These are phyloP conservation scores for Moniliella sp. DNA, from an alignment of 1,284 basidiomycete genomes.

Conservation along the genomic window DNA sequence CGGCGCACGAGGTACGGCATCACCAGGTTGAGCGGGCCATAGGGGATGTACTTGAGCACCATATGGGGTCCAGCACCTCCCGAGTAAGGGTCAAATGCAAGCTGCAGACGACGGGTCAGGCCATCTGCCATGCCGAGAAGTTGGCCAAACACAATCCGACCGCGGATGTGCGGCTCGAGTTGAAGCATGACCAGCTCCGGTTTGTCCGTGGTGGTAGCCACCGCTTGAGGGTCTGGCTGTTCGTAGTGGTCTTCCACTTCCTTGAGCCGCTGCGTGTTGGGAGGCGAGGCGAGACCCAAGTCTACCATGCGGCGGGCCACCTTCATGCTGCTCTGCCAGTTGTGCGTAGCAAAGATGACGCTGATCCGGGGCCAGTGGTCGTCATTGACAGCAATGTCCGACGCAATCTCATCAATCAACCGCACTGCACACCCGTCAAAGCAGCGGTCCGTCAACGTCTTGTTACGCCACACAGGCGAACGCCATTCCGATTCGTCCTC, in stretches of 20 bases:
- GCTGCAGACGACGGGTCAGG: slow-evolving; percentile 48
- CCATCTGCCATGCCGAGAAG: slow-evolving; percentile 57
- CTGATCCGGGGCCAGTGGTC: slow-evolving; percentile 40
- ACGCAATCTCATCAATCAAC: slow-evolving; percentile 44
- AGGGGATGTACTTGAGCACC: slow-evolving; percentile 27
- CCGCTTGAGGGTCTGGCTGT: slow-evolving; percentile 1
- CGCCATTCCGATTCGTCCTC: slow-evolving; percentile 10
- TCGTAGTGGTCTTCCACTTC: too few species aligned
- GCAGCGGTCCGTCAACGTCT: slow-evolving; percentile 52
- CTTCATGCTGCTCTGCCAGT: slow-evolving; percentile 46
- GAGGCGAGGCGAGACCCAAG: slow-evolving; percentile 41
- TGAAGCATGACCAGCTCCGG: slow-evolving; percentile 7
- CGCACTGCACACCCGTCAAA: slow-evolving; percentile 51
- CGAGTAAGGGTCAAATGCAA: too few species aligned
- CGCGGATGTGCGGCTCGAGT: slow-evolving; percentile 42
- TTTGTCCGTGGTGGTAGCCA: not conserved
- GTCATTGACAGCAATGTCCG: slow-evolving; percentile 4
- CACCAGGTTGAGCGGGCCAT: slow-evolving; percentile 35
- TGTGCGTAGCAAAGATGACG: slow-evolving; percentile 69
- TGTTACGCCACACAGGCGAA: slow-evolving; percentile 38
- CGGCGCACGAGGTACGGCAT: slow-evolving; percentile 54
- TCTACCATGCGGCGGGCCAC: slow-evolving; percentile 46
- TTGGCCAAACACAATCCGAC: slow-evolving; percentile 56
- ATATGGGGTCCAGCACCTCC: too few species aligned
- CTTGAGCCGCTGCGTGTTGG: too few species aligned